Evolutionary conservation across 2,329 filamentous ascomycete species (phyloP).

Genomic region (Emmonsiellopsis sp.): DNA sequence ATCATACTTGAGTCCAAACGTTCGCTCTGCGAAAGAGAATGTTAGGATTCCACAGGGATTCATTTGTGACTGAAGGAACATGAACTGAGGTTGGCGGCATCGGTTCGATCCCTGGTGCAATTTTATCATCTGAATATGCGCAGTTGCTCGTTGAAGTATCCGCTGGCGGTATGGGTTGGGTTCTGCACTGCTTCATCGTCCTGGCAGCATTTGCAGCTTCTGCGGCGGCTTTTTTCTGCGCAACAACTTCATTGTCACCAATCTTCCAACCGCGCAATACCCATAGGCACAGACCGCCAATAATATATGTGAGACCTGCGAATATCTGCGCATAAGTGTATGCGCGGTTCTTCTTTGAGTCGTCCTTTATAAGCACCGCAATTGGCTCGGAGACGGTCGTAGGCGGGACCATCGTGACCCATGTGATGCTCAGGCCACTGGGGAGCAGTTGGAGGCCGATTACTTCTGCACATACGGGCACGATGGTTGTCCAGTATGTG

Average conservation of each 20-base stretch:
- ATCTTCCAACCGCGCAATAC: slow-evolving; percentile 34
- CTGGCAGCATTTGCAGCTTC: background rate
- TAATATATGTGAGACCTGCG: slow-evolving; percentile 52
- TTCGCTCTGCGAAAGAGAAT: slow-evolving; percentile 24
- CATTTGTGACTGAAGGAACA: slow-evolving; percentile 4
- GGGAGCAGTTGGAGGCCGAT: slow-evolving; percentile 51
- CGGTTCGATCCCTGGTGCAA: background rate
- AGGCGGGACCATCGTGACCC: slow-evolving; percentile 49
- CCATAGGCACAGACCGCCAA: slow-evolving; percentile 41
- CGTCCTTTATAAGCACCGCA: slow-evolving; percentile 47
- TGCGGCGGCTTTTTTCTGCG: slow-evolving; percentile 8
- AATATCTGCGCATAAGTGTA: slow-evolving; percentile 44
- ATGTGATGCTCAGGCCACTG: slow-evolving; percentile 49
- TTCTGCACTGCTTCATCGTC: background rate
- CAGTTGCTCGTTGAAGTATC: background rate
- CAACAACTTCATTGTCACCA: slow-evolving; percentile 17
- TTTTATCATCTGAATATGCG: background rate
- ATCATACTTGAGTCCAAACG: slow-evolving; percentile 21
- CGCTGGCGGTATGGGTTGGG: background rate
- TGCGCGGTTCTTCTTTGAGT: slow-evolving; percentile 16
- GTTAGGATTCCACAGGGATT: background rate
- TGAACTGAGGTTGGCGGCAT: background rate
- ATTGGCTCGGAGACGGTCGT: slow-evolving; percentile 46
- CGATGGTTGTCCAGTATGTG: slow-evolving; percentile 51
- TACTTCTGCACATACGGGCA: slow-evolving; percentile 52